Percentiles rank a stretch among this genome's conserved stretches.
Conservation (phyloP, 257 asterid species). For the Fraxinus americana region DNA sequence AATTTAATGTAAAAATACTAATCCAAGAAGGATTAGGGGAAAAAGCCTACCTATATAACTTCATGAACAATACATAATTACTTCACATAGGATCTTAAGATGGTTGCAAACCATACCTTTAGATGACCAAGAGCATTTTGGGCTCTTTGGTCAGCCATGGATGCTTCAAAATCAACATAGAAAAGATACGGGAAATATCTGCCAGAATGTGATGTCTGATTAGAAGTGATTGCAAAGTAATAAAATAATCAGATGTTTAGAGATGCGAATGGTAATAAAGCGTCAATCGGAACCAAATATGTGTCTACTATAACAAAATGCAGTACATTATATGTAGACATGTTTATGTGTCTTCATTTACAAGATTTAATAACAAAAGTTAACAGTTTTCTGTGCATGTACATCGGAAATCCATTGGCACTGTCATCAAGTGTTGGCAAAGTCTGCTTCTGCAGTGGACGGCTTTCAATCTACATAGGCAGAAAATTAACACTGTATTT, state of each 20-base stretch:
- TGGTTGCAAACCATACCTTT: slow-evolving; percentile 49
- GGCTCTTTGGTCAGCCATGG: slow-evolving; percentile 98
- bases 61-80: background rate
- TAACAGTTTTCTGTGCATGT: slow-evolving; percentile 28
- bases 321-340: slow-evolving; percentile 4
- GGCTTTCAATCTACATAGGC: slow-evolving; percentile 84
- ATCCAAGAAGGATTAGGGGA: background rate
- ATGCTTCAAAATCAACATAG: slow-evolving; percentile 97
- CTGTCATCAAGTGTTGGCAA: slow-evolving; percentile 59
- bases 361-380: background rate
- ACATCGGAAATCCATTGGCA: slow-evolving; percentile 68
- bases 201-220: slow-evolving; percentile 22
- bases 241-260: background rate
- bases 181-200: slow-evolving; percentile 94
- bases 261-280: slow-evolving; percentile 15
- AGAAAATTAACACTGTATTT: slow-evolving; percentile 12
- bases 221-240: slow-evolving; percentile 20
- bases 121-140: slow-evolving; percentile 96
- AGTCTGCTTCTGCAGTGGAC: slow-evolving; percentile 91
- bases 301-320: background rate
- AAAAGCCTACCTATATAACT: background rate
- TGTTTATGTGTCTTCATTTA: slow-evolving; percentile 3
- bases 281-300: background rate
- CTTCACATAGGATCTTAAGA: slow-evolving; percentile 10
- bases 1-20: background rate